A percentile compares a stretch with the other conserved stretches of the same genome.
Evolutionary conservation across 2,329 filamentous ascomycete species (phyloP).

Genomic region (Tolypocladium tundrense): DNA sequence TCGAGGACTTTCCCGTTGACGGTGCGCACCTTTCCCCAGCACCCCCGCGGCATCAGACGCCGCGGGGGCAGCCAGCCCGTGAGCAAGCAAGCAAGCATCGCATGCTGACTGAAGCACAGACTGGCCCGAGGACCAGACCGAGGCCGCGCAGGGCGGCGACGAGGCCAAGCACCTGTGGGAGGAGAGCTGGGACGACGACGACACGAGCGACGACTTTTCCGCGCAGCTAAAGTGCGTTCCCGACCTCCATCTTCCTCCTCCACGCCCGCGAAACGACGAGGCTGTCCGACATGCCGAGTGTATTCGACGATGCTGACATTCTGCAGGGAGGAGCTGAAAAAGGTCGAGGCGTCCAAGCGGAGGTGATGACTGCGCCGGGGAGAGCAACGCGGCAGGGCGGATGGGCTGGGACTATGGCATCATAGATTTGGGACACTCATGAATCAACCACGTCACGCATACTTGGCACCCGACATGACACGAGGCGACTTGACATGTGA

Average conservation of each 20-base stretch:
- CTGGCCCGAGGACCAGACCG: slow-evolving; percentile 86
- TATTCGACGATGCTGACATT: slow-evolving; percentile 5
- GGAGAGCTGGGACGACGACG: slow-evolving; percentile 99
- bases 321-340: slow-evolving; percentile 79
- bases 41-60: too few relatives aligned
- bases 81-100: background rate
- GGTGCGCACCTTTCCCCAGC: slow-evolving; percentile 40
- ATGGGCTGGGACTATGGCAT: slow-evolving; percentile 4
- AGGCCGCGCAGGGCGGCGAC: slow-evolving; percentile 61
- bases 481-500: background rate
- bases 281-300: background rate
- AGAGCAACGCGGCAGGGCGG: slow-evolving; percentile 10
- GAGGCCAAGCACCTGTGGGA: slow-evolving; percentile 82
- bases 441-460: background rate
- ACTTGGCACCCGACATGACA: background rate
- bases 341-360: slow-evolving; percentile 70
- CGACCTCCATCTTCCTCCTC: background rate
- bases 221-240: slow-evolving; percentile 74
- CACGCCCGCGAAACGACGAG: background rate
- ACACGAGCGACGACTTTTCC: slow-evolving; percentile 93
- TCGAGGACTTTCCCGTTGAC: slow-evolving; percentile 96
- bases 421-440: background rate
- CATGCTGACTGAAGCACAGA: slow-evolving; percentile 41
- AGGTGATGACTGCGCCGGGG: slow-evolving; percentile 26
- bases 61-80: too few relatives aligned